phyloP scores from a whole-genome alignment of 2,329 filamentous ascomycete species.

The Neofusicoccum cordaticola region DNA sequence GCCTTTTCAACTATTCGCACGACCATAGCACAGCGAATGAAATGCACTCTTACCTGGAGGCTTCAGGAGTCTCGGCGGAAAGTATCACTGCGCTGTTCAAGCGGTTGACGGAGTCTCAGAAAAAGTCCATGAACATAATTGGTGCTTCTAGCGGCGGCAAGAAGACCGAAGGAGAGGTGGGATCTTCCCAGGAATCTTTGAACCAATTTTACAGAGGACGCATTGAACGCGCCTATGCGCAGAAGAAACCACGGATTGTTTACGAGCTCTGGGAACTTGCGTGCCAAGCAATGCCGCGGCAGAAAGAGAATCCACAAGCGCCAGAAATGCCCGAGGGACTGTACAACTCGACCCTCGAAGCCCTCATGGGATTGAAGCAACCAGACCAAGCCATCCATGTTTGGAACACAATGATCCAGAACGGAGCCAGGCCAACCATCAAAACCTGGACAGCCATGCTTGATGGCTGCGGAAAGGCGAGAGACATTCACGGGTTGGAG shows the following conservation, averaged over 20 bases:
- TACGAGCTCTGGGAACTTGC: slow-evolving; percentile 22
- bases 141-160: neutral
- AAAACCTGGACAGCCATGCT: slow-evolving; percentile 73
- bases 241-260: slow-evolving; percentile 21
- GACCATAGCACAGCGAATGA: neutral
- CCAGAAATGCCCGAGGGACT: neutral
- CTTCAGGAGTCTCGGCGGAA: neutral
- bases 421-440: slow-evolving; percentile 58
- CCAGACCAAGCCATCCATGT: slow-evolving; percentile 49
- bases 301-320: neutral
- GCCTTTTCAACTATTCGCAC: neutral
- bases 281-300: neutral
- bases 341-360: slow-evolving; percentile 47
- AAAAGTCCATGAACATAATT: neutral
- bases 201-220: slow-evolving; percentile 27
- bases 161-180: neutral
- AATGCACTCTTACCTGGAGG: neutral
- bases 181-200: slow-evolving; percentile 21
- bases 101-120: neutral
- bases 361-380: slow-evolving; percentile 45
- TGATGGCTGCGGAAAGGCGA: slow-evolving; percentile 62
- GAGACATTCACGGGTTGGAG: slow-evolving; percentile 60
- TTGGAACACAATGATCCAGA: slow-evolving; percentile 56
- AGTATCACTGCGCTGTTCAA: neutral
- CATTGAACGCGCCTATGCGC: slow-evolving; percentile 25